Conservation (phyloP, 2,329 filamentous ascomycete genomes). For the Lasiodiplodia sp. region DNA sequence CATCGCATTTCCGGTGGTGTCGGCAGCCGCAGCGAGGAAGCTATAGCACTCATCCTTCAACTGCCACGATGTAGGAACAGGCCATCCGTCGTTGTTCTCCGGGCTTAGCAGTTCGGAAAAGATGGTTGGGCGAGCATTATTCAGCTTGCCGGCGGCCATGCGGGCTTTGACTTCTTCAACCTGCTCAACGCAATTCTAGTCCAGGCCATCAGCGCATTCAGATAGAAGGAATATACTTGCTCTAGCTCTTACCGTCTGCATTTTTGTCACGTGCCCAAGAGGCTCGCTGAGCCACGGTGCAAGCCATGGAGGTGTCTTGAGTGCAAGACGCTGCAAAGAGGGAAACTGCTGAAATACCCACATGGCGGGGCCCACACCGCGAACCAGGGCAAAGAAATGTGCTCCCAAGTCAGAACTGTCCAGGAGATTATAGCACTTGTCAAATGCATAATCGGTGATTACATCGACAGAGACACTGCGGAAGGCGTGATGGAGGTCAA, state of each 20-base stretch:
- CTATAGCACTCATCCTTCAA: constrained; percentile 41
- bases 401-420: constrained; percentile 37
- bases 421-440: constrained; percentile 39
- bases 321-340: constrained; percentile 30
- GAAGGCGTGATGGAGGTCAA: constrained; percentile 39
- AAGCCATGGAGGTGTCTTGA: constrained; percentile 35
- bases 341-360: constrained; percentile 38
- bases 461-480: constrained; percentile 38
- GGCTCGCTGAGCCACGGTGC: constrained; percentile 35
- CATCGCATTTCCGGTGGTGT: constrained; percentile 47
- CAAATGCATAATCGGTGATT: constrained; percentile 39
- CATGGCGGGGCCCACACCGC: constrained; percentile 34
- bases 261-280: constrained; percentile 32
- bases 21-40: constrained; percentile 42
- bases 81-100: constrained; percentile 32
- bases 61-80: constrained; percentile 36
- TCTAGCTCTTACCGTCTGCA: constrained; percentile 31
- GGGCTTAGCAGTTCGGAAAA: constrained; percentile 39
- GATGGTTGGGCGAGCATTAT: constrained; percentile 37
- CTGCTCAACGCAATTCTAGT: constrained; percentile 29
- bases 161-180: constrained; percentile 33
- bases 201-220: background rate
- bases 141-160: constrained; percentile 32
- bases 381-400: constrained; percentile 39
- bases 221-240: background rate